Base-by-base conservation (phyloP, 2,329 filamentous ascomycete genomes). In the Penicillium sp. region DNA sequence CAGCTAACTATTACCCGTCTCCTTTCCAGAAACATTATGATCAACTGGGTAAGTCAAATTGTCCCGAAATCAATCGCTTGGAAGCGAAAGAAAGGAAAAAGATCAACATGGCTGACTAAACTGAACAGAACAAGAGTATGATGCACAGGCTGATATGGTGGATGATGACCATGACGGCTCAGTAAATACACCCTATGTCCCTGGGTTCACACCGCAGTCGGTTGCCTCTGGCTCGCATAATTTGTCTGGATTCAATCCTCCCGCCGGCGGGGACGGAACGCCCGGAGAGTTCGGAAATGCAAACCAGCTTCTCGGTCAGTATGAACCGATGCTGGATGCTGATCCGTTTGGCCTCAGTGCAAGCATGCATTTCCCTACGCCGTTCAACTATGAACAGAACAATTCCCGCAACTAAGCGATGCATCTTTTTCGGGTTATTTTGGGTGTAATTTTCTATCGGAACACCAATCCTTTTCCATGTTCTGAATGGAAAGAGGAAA, bases 1-100 rank as follows among this genome's bases (percentile, higher is more conserved):
- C 81, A 42, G 77, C 80, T 19, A 75, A 77, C 53, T 96, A 89
- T 77, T 97, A 96, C 72, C 87, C 90, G 50, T 89, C 91, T 57
- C 89, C 91, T 19, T 97, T 96, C 78, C 92, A 96, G 72, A 95
- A 90, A 75, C 93, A 97, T 75, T 93, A 96, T 77, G 91, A 96
- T 77, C 92, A 96, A 82, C 86, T 98, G 76, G 93, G 93, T 90
- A 92, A 90, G 92, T 53, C 16, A n/a, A 16, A 21, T 31, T 33
- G 4, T 19, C 10, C n/a, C 3, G 2, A 31, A 31, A 33, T 6
- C 1, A 33, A 8, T 19, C 21, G 7, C 29, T 33, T 23, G 6
- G 10, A 31, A n/a, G 19, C 33, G 16, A 25, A 29, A 42, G 23
- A 29, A 51, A 14, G 16, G 2, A 16, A 7, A 7, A 19, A 6